Base-by-base conservation (phyloP, 768 basidiomycete genomes). In the Russula compacta region DNA sequence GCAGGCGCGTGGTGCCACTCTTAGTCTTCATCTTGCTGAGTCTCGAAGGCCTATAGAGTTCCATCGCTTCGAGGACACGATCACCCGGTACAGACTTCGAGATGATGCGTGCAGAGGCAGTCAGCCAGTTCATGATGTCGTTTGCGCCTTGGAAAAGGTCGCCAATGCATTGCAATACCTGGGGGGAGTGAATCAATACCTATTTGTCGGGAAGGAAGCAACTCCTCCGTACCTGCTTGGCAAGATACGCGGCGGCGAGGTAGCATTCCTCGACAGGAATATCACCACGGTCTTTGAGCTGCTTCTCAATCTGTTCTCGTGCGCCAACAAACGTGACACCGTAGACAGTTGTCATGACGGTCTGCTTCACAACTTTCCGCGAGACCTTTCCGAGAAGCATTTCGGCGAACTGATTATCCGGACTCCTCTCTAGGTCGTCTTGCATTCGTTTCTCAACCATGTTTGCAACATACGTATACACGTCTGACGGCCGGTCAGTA, bases 311-410 rank as follows among this genome's bases (percentile, higher is more conserved):
- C 74, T 98, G 97, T 9, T 92, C 91, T 46, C 92, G 83, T 21
- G 97, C 97, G 39, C 97, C 97, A 56, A 98, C 76, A 74, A 86
- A 95, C 0, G 97, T 99, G 15, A 99, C 95, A 21, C 97, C 95
- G 70, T 98, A 98, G 38, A 98, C 95, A 3, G 95, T 98, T 0
- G 95, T 99, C 97, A 99, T 99, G 65, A 98, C 92, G 24, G 97
- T 98, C 77, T 98, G 95, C 78, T 99, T 99, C 67, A 99, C 95
- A 17, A 97, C 87, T 73, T 99, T 98, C 24, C 97, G 76, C 19
- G 91, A 79, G 35, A 99, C 79, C 72, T 91, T 92, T 36, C 90
- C 92, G 44, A 77, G 56, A 32, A 95, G 77, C 65, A 89, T 65
- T 52, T 73, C 63, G 0, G 93, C 95, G 57, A 76, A 73, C 56